phyloP scores from a whole-genome alignment of 2,329 filamentous ascomycete species.

The Venturia aucupariae region DNA sequence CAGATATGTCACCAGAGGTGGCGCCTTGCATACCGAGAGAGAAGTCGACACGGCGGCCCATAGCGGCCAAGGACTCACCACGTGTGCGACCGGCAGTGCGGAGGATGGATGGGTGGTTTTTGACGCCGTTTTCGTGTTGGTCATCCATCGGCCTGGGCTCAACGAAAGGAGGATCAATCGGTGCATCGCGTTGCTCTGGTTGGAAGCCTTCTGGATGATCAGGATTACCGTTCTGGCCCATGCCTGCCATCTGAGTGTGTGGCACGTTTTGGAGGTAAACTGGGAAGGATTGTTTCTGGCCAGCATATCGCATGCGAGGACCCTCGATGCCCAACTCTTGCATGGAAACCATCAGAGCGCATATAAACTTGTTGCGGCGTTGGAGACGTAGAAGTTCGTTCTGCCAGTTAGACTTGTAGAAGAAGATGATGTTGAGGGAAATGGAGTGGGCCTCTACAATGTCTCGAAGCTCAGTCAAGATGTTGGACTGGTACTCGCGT shows the following conservation, averaged over 20 bases:
- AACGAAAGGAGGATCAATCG: conserved; percentile 12
- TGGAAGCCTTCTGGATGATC: conserved; percentile 25
- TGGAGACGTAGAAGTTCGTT: conserved; percentile 86
- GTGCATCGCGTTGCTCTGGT: background rate
- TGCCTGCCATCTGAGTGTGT: conserved; percentile 34
- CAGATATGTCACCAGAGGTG: conserved; percentile 48
- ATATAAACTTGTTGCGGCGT: conserved; percentile 89
- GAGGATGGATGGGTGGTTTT: conserved; percentile 11
- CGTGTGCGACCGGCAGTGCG: conserved; percentile 34
- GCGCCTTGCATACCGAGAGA: conserved; percentile 57
- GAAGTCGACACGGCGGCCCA: conserved; percentile 59
- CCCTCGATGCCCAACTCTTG: conserved; percentile 77
- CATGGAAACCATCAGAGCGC: conserved; percentile 80
- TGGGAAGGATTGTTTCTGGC: conserved; percentile 57
- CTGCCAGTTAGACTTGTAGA: conserved; percentile 96
- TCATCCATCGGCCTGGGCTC: background rate
- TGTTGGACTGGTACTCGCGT: conserved; percentile 78
- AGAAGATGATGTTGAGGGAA: conserved; percentile 87
- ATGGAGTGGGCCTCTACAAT: conserved; percentile 78
- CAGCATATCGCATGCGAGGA: conserved; percentile 63
- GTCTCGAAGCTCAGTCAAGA: conserved; percentile 72
- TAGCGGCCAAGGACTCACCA: conserved; percentile 48
- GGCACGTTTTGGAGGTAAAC: conserved; percentile 51
- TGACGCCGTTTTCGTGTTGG: background rate
- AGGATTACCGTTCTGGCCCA: conserved; percentile 34